Conservation (phyloP, 371 early-diverging fungal species). For the Circinella minor region DNA sequence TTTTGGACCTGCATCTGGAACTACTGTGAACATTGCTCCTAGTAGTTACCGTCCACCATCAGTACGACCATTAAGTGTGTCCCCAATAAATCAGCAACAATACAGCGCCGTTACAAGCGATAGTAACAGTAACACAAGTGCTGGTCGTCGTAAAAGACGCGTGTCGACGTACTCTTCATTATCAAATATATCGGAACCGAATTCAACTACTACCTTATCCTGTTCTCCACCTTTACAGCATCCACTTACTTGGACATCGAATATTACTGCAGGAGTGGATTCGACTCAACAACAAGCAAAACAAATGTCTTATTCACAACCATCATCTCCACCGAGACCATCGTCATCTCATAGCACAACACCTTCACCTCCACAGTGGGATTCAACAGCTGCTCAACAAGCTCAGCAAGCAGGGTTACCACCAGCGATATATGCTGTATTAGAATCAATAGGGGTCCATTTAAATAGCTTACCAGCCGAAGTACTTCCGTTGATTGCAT, state of each 20-base stretch:
- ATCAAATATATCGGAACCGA: background rate
- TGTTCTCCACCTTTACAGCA: background rate
- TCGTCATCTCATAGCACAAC: background rate
- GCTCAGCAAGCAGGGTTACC: conserved; percentile 6
- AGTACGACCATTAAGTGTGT: background rate
- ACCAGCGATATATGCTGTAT: conserved; percentile 18
- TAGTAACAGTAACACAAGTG: background rate
- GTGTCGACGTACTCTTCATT: background rate
- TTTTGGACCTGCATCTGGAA: background rate
- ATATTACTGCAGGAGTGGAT: background rate
- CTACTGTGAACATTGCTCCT: conserved; percentile 9
- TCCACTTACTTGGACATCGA: background rate
- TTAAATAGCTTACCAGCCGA: conserved; percentile 26
- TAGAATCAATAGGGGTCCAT: conserved; percentile 28
- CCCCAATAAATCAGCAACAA: background rate
- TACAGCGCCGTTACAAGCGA: background rate
- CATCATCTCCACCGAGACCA: background rate
- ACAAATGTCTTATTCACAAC: background rate
- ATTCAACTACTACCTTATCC: background rate
- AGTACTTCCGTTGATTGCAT: conserved; percentile 26
- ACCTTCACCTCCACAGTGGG: conserved; percentile 2
- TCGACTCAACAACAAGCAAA: background rate
- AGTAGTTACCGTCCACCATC: background rate
- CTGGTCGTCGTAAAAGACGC: conserved; percentile 1
- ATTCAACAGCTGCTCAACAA: conserved; percentile 4